Evolutionary conservation across 345 rosid species (phyloP).

Genomic region (Litchi chinensis): DNA sequence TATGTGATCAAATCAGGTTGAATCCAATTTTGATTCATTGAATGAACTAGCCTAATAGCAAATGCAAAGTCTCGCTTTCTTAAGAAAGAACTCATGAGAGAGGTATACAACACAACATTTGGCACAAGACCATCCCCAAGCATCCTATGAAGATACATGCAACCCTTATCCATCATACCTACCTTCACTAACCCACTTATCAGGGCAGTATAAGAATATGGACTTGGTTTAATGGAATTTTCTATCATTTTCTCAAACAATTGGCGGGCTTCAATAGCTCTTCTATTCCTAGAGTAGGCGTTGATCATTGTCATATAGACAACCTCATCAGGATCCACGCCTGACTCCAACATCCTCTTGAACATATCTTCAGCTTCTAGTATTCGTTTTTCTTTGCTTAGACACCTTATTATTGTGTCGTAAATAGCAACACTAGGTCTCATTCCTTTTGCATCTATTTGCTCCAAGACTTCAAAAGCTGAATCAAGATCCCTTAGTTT

Average conservation of each 20-base stretch:
- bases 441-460: slow-evolving; percentile 55
- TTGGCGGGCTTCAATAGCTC: slow-evolving; percentile 47
- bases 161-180: slow-evolving; percentile 56
- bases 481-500: slow-evolving; percentile 44
- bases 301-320: slow-evolving; percentile 71
- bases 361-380: slow-evolving; percentile 60
- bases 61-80: slow-evolving; percentile 54
- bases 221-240: slow-evolving; percentile 48
- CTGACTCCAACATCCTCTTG: slow-evolving; percentile 57
- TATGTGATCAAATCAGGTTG: slow-evolving; percentile 40
- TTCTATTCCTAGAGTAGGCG: slow-evolving; percentile 52
- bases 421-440: slow-evolving; percentile 67
- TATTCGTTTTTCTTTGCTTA: slow-evolving; percentile 42
- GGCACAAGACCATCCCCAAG: slow-evolving; percentile 59
- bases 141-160: slow-evolving; percentile 64
- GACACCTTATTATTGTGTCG: slow-evolving; percentile 50
- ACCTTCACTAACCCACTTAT: slow-evolving; percentile 62
- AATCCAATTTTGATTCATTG: slow-evolving; percentile 50
- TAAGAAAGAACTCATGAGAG: slow-evolving; percentile 51
- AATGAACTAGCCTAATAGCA: slow-evolving; percentile 54
- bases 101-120: slow-evolving; percentile 56
- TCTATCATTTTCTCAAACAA: slow-evolving; percentile 61
- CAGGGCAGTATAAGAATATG: slow-evolving; percentile 57
- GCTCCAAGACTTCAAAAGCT: slow-evolving; percentile 45
- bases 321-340: slow-evolving; percentile 69